phyloP scores from a whole-genome alignment of 1,139 yeast genomes.

The Saccharomyces hybrid region DNA sequence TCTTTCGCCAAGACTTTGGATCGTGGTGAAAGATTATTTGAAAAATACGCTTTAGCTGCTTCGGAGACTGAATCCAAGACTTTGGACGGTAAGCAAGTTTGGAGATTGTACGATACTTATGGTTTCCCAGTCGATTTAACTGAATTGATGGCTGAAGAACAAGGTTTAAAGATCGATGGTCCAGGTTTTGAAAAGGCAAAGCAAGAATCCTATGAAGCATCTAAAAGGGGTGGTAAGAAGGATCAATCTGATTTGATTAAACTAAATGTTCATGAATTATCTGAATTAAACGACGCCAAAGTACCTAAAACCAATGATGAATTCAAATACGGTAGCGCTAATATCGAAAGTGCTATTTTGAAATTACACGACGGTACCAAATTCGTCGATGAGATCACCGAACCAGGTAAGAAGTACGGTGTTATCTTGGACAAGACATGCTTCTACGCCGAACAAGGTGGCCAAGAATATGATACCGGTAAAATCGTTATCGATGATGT shows the following conservation, averaged over 20 bases:
- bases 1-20: constrained; percentile 92
- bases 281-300: constrained; percentile 48
- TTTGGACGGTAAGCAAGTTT: constrained; percentile 87
- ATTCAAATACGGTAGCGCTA: constrained; percentile 60
- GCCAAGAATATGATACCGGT: constrained; percentile 96
- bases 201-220: constrained; percentile 85
- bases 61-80: constrained; percentile 66
- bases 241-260: constrained; percentile 56
- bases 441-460: constrained; percentile 98
- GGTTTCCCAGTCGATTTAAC: constrained; percentile 99
- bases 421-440: constrained; percentile 81
- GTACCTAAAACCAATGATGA: constrained; percentile 80
- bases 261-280: constrained; percentile 84
- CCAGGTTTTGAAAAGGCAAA: constrained; percentile 86
- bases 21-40: constrained; percentile 95
- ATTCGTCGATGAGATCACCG: constrained; percentile 45
- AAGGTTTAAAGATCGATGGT: constrained; percentile 88
- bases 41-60: constrained; percentile 83
- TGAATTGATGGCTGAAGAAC: constrained; percentile 97
- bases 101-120: constrained; percentile 98
- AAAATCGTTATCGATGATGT: constrained; percentile 80
- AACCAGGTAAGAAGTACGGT: constrained; percentile 57
- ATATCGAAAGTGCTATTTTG: constrained; percentile 54
- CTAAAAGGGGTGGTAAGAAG: constrained; percentile 76
- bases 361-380: constrained; percentile 64